Conservation (phyloP, 768 basidiomycete genomes). For the Lactarius akahatsu region DNA sequence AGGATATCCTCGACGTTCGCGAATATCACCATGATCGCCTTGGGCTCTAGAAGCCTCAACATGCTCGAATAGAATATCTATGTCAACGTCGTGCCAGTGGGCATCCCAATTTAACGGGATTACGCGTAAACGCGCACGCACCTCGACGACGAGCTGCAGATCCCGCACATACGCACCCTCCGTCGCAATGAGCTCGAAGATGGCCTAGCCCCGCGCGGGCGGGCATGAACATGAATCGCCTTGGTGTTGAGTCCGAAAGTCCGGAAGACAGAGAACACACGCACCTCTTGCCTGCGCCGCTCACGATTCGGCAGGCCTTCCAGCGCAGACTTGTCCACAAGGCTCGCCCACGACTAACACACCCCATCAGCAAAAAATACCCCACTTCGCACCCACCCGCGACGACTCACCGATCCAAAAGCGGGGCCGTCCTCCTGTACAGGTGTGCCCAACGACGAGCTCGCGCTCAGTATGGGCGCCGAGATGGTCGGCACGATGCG, state of each 20-base stretch:
- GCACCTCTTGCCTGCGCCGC: constrained; percentile 83
- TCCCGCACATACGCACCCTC: constrained; percentile 90
- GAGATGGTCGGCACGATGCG: constrained; percentile 58
- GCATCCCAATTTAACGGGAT: neutral
- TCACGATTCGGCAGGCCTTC: constrained; percentile 78
- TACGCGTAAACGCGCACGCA: constrained; percentile 35
- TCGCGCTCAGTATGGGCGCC: constrained; percentile 60
- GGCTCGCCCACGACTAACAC: constrained; percentile 83
- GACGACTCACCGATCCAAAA: constrained; percentile 58
- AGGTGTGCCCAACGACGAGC: constrained; percentile 36
- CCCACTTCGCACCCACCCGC: constrained; percentile 26
- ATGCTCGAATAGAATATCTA: constrained; percentile 87
- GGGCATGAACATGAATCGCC: neutral
- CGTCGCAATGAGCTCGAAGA: constrained; percentile 92
- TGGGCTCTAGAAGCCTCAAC: constrained; percentile 66
- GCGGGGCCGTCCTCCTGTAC: constrained; percentile 53
- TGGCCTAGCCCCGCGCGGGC: constrained; percentile 52
- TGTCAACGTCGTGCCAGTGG: neutral
- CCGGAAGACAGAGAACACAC: constrained; percentile 13
- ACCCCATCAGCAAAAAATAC: neutral
- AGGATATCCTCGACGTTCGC: constrained; percentile 93
- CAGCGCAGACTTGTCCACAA: constrained; percentile 81
- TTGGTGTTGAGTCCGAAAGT: neutral
- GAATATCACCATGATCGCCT: constrained; percentile 81
- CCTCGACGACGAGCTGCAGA: constrained; percentile 89